phyloP scores from a whole-genome alignment of 1,139 yeast species.

The Saccharomycopsis phalli region DNA sequence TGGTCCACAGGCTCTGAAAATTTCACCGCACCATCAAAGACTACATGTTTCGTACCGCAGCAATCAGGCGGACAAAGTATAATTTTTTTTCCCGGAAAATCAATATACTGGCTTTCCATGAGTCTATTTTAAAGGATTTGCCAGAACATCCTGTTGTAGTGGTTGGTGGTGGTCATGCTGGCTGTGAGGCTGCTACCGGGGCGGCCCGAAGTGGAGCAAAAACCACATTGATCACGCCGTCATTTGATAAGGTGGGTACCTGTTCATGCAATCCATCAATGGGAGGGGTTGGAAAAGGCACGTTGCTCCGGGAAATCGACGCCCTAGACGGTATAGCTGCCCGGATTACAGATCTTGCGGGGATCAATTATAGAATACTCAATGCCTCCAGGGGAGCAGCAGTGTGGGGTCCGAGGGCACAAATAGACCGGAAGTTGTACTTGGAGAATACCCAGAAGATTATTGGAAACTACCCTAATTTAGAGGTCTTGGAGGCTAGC shows the following conservation, averaged over 20 bases:
- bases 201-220: slow-evolving; percentile 74
- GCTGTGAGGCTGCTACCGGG: slow-evolving; percentile 95
- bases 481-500: slow-evolving; percentile 59
- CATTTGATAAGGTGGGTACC: slow-evolving; percentile 68
- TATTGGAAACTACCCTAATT: slow-evolving; percentile 49
- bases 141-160: slow-evolving; percentile 63
- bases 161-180: slow-evolving; percentile 98
- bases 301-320: slow-evolving; percentile 83
- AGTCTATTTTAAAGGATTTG: slow-evolving; percentile 1
- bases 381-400: slow-evolving; percentile 93
- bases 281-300: slow-evolving; percentile 99
- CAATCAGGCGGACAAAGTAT: background rate
- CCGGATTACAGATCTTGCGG: slow-evolving; percentile 79
- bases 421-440: slow-evolving; percentile 80
- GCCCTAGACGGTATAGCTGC: slow-evolving; percentile 93
- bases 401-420: slow-evolving; percentile 98
- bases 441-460: slow-evolving; percentile 69
- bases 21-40: no score
- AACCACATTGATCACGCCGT: slow-evolving; percentile 76
- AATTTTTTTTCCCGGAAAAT: slow-evolving; percentile 2
- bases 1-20: no score
- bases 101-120: slow-evolving; percentile 2
- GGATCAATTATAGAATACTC: slow-evolving; percentile 82
- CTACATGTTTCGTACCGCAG: no score
- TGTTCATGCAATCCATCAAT: slow-evolving; percentile 96